These are phyloP conservation scores for Mycena maculata DNA, from an alignment of 768 basidiomycete species.

Conservation along the genomic window DNA sequence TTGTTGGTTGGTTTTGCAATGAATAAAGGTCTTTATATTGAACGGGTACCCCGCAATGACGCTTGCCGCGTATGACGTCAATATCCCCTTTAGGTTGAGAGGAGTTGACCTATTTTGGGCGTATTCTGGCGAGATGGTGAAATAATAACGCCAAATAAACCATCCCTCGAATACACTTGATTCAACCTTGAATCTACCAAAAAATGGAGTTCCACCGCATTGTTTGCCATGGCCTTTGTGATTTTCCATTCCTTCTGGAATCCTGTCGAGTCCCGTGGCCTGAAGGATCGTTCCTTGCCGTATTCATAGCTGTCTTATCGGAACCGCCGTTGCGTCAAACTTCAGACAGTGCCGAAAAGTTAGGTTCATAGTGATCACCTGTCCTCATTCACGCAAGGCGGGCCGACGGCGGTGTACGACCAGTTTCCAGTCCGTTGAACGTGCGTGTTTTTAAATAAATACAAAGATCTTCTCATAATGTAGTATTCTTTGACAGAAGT, in stretches of 20 bases:
- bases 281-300: neutral
- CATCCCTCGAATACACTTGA: neutral
- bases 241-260: too few relatives aligned
- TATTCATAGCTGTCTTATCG: neutral
- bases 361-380: too few relatives aligned
- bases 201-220: too few relatives aligned
- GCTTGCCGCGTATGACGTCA: constrained; percentile 24
- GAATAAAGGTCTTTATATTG: too few relatives aligned
- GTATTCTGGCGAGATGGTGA: neutral
- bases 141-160: neutral
- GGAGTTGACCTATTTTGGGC: constrained; percentile 12
- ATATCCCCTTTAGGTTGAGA: constrained; percentile 10
- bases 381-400: too few relatives aligned
- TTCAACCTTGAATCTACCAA: too few relatives aligned
- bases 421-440: neutral
- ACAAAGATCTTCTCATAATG: too few relatives aligned
- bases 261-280: too few relatives aligned
- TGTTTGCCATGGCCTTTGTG: too few relatives aligned
- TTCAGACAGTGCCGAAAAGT: too few relatives aligned
- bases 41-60: constrained; percentile 14
- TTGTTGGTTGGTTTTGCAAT: constrained; percentile 4
- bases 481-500: constrained; percentile 1
- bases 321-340: neutral
- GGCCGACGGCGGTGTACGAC: too few relatives aligned
- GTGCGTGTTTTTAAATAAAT: constrained; percentile 5